A percentile compares a stretch with the other conserved stretches of the same genome.
phyloP scores from a whole-genome alignment of 371 early-diverging fungal genomes.

The Rhizopus arrhizus region DNA sequence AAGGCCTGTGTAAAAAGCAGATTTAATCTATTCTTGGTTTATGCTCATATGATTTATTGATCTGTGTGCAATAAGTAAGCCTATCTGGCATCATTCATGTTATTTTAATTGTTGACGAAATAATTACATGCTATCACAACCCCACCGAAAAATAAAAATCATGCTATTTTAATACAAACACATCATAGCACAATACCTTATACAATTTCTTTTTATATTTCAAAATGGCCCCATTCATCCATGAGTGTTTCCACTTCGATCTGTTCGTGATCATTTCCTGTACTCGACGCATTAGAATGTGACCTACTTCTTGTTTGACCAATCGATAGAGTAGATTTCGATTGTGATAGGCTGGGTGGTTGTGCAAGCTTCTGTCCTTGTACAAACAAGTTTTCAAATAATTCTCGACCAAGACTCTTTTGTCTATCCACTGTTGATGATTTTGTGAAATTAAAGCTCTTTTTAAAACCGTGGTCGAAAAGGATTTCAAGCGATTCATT shows the following conservation, averaged over 20 bases:
- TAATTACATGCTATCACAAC: too few relatives aligned
- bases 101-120: too few relatives aligned
- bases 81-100: too few relatives aligned
- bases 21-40: too few relatives aligned
- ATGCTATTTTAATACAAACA: too few relatives aligned
- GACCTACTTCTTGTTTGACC: constrained; percentile 2
- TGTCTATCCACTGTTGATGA: constrained; percentile 56
- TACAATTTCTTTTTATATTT: constrained; percentile 17
- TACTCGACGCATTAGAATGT: constrained; percentile 14
- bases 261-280: constrained; percentile 26
- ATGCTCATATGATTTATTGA: background rate
- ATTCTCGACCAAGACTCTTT: constrained; percentile 57
- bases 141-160: background rate
- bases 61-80: background rate
- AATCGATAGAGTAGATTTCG: constrained; percentile 7
- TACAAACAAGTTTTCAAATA: constrained; percentile 61
- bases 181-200: too few relatives aligned
- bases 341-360: background rate
- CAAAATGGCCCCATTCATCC: constrained; percentile 45
- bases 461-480: constrained; percentile 66
- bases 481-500: constrained; percentile 69
- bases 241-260: constrained; percentile 39
- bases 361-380: constrained; percentile 57
- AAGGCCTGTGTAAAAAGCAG: too few relatives aligned
- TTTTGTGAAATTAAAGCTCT: constrained; percentile 66